Conservation (phyloP, 176 grass and related monocot genomes). For the Areca catechu region DNA sequence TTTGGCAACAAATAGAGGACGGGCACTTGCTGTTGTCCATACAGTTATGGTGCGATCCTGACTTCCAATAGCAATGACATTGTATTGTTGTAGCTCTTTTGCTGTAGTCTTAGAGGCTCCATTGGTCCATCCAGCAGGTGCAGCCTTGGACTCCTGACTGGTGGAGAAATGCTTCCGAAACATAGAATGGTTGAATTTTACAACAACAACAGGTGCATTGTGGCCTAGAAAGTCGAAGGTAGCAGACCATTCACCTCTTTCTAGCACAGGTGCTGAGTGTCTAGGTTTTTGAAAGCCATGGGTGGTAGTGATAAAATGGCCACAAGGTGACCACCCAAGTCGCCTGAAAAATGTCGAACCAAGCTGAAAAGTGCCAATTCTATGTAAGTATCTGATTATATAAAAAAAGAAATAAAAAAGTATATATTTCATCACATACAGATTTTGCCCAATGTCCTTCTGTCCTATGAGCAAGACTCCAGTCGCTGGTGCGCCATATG, state of each 20-base stretch:
- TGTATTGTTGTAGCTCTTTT: conserved; percentile 82
- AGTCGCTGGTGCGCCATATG: conserved; percentile 95
- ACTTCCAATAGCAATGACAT: conserved; percentile 97
- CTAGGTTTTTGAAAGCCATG: conserved; percentile 98
- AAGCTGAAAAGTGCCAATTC: conserved; percentile 38
- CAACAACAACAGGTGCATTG: conserved; percentile 80
- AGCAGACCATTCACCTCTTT: conserved; percentile 90
- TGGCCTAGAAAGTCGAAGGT: conserved; percentile 99
- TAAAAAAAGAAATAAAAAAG: conserved; percentile 9
- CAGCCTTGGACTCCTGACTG: conserved; percentile 49
- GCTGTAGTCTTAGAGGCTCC: conserved; percentile 53
- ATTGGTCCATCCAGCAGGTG: conserved; percentile 67
- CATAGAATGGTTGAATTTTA: conserved; percentile 97
- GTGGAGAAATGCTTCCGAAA: conserved; percentile 64
- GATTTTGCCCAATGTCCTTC: conserved; percentile 97
- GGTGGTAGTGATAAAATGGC: conserved; percentile 95
- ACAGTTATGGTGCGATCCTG: conserved; percentile 97
- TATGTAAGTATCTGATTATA: conserved; percentile 25
- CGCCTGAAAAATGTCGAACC: conserved; percentile 97
- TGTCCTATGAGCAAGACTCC: conserved; percentile 89
- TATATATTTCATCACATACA: conserved; percentile 35
- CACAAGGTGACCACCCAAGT: conserved; percentile 93
- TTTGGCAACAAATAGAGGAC: conserved; percentile 93
- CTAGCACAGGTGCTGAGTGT: conserved; percentile 93
- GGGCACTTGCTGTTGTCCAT: conserved; percentile 90